Evolutionary conservation across 208 protist species (phyloP), one percentile per base, ranked within the genome.

Genomic region (Balamuthia mandrillaris): DNA sequence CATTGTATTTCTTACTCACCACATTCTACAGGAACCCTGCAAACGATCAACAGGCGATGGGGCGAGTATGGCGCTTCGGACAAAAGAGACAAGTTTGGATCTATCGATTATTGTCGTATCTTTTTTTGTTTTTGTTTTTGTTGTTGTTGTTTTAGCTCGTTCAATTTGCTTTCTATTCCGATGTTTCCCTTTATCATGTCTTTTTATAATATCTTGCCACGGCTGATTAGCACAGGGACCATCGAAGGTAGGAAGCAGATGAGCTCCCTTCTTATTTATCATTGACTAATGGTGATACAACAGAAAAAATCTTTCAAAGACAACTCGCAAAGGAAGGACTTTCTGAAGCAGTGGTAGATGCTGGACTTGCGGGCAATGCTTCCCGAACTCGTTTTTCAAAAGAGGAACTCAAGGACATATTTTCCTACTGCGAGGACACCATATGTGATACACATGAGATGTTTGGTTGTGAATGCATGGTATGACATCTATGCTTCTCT

Each of bases 291-390:
- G 24, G 0, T 52, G 12, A 24, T 51, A 1, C 0, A 6, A 3
- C 39, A 45, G 97, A 99, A 85, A 99, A 99, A 90, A 98, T 99
- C 61, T 99, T 97, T 87, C 97, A 99, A 92, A 91, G 98, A 18
- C 98, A 99, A 90, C 91, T 99, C 3, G 96, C 92, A 44, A 99
- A 99, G 90, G 94, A 98, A 81, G 96, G 96, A 5, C 94, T 99
- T 41, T 96, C 95, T 9, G 95, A 47, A 6, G 49, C 66, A 21
- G 37, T 86, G n/a, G 54, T 86, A 16, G 81, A 85, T 21, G 81
- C 78, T n/a, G n/a, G n/a, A n/a, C n/a, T n/a, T n/a, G n/a, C n/a
- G n/a, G n/a, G n/a, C n/a, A n/a, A n/a, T n/a, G n/a, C n/a, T n/a
- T n/a, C n/a, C n/a, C n/a, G n/a, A n/a, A n/a, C n/a, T n/a, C n/a